phyloP scores from a whole-genome alignment of 257 asterid genomes.

The Solanum neorickii region DNA sequence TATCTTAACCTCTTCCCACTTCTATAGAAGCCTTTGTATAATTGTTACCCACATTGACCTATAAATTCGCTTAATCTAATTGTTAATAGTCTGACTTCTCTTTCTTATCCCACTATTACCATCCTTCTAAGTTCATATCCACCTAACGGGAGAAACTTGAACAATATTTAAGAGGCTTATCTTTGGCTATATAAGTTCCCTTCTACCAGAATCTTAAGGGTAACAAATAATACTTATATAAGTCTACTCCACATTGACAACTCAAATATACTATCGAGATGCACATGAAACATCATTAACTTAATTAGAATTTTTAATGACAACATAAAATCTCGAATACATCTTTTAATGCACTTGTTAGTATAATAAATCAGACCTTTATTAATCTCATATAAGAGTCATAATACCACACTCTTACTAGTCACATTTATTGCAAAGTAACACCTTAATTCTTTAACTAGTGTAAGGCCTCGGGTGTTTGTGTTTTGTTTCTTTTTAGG shows the following conservation, averaged over 20 bases:
- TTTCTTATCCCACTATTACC: not conserved
- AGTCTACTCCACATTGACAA: not conserved
- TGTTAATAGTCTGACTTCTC: not conserved
- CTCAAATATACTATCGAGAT: too few relatives aligned
- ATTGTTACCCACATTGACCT: not conserved
- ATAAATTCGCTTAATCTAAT: not conserved
- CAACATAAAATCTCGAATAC: not conserved
- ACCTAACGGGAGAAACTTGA: not conserved
- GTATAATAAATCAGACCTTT: not conserved
- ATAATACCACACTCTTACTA: too few relatives aligned
- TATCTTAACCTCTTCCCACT: not conserved
- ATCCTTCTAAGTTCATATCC: not conserved
- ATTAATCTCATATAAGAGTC: too few relatives aligned
- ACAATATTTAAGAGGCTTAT: not conserved
- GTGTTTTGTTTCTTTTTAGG: too few relatives aligned
- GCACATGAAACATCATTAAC: not conserved
- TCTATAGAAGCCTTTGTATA: not conserved
- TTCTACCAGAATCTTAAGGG: not conserved
- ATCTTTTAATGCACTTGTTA: not conserved
- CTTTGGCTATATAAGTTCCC: not conserved
- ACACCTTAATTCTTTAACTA: too few relatives aligned
- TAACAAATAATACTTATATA: not conserved
- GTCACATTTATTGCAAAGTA: too few relatives aligned
- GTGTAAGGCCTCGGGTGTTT: too few relatives aligned
- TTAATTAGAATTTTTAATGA: not conserved